These are phyloP conservation scores for Nakazawaea siamensis DNA, from an alignment of 805 yeast genomes.

Conservation along the genomic window DNA sequence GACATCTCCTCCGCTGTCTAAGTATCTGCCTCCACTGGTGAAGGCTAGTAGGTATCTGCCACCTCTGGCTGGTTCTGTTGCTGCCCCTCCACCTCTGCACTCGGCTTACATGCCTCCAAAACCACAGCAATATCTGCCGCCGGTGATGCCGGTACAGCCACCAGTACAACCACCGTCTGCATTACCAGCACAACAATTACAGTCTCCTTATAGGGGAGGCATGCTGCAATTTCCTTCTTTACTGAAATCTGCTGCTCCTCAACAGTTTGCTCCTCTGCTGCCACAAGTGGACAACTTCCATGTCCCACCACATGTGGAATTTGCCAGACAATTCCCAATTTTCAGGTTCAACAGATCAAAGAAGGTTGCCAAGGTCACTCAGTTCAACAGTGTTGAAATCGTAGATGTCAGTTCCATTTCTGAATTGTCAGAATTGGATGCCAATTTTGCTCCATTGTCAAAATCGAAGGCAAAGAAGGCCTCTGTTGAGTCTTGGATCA, in stretches of 20 bases:
- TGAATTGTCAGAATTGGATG: conserved; percentile 22
- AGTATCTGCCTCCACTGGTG: conserved; percentile 2
- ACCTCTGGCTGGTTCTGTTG: background rate
- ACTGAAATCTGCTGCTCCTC: no score
- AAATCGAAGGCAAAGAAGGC: conserved; percentile 51
- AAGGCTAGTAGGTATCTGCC: background rate
- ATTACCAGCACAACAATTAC: no score
- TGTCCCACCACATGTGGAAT: conserved; percentile 43
- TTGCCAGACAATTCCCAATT: conserved; percentile 64
- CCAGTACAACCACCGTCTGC: background rate
- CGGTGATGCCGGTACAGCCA: background rate
- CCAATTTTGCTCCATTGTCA: conserved; percentile 45
- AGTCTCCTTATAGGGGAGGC: no score
- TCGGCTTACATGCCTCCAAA: background rate
- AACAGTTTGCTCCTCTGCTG: no score
- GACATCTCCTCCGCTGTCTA: background rate
- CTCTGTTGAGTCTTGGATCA: conserved; percentile 66
- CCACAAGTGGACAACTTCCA: no score
- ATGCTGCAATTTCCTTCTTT: no score
- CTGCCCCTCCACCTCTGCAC: conserved; percentile 1
- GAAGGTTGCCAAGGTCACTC: conserved; percentile 34
- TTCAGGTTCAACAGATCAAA: conserved; percentile 55
- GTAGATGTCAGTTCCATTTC: conserved; percentile 26
- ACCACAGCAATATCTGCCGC: background rate
- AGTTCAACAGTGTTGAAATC: conserved; percentile 23